Evolutionary conservation across 2,329 filamentous ascomycete species (phyloP), one percentile per base, ranked within the genome.

Genomic region (Pseudogymnoascus pannorum): DNA sequence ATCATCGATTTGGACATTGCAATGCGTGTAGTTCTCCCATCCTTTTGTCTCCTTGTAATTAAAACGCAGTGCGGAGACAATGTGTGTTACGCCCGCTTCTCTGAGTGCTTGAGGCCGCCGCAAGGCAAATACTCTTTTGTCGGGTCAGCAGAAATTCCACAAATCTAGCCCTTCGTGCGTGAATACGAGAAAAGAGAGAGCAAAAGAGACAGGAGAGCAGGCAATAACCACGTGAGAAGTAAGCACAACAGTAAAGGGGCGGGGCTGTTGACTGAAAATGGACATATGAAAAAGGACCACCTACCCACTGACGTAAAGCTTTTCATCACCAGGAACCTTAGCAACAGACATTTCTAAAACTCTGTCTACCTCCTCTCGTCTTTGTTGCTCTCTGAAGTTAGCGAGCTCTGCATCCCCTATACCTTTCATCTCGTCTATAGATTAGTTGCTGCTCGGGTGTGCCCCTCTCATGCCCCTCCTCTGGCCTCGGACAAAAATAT

Each of bases 1-100:
- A 77, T 99, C 94, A 73, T 97, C 90, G 44, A 97, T 85, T 66
- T 95, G 88, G 66, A 97, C 88, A 64, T 86, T 81, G 67, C 91
- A 80, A 72, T 95, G 91, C 65, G 86, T 77, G 72, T 86, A 91
- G 42, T 81, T 78, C 65, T 82, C 79, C 70, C 78, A 80, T 65
- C 78, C 77, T 16, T 79, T 73, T 70, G 75, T 76, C 81, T 78
- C 63, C 77, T 76, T 67, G 80, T 75, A 67, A 82, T 82, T 80
- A 67, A 87, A 81, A 54, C 84, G 83, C 63, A 93, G 75, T 40
- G 94, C 89, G 4, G 92, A 96, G n/a, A 97, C 79, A 29, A 97
- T 83, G 75, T 97, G 92, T 2, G 92, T 96, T 72, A 99, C 91
- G 66, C 87, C 86, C 66, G 86, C 84, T 65, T 88, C 82, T 66